Evolutionary conservation across 805 yeast species (phyloP).

Genomic region (Isabelozyma gotoi): DNA sequence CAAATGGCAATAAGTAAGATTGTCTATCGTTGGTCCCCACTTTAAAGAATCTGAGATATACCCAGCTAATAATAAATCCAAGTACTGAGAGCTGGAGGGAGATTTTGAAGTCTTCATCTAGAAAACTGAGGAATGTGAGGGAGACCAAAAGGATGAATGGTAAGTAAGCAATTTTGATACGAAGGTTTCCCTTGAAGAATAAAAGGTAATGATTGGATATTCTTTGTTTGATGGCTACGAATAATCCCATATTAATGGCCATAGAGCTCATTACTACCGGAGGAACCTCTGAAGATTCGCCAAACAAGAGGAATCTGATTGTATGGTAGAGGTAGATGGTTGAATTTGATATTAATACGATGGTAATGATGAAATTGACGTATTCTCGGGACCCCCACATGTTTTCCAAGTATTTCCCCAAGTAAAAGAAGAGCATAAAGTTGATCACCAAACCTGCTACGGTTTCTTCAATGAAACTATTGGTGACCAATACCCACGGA

Average conservation of each 20-base stretch:
- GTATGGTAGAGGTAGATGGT: slow-evolving; percentile 27
- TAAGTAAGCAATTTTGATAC: slow-evolving; percentile 43
- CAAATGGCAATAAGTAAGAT: slow-evolving; percentile 39
- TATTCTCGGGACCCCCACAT: slow-evolving; percentile 62
- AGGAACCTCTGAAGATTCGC: slow-evolving; percentile 23
- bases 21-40: slow-evolving; percentile 44
- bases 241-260: slow-evolving; percentile 55
- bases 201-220: slow-evolving; percentile 60
- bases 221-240: slow-evolving; percentile 66
- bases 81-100: slow-evolving; percentile 19
- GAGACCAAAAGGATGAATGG: slow-evolving; percentile 30
- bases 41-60: slow-evolving; percentile 38
- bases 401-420: slow-evolving; percentile 65
- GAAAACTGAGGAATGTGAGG: slow-evolving; percentile 20
- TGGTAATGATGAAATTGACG: slow-evolving; percentile 43
- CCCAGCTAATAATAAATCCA: slow-evolving; percentile 41
- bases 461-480: slow-evolving; percentile 47
- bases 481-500: slow-evolving; percentile 53
- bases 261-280: slow-evolving; percentile 53
- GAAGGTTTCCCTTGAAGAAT: slow-evolving; percentile 45
- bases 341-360: slow-evolving; percentile 34
- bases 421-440: slow-evolving; percentile 40
- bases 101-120: slow-evolving; percentile 27
- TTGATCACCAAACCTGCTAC: slow-evolving; percentile 37
- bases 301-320: slow-evolving; percentile 10